Evolutionary conservation across 2,329 filamentous ascomycete genomes (phyloP).

Genomic region (Botrytis tulipae): DNA sequence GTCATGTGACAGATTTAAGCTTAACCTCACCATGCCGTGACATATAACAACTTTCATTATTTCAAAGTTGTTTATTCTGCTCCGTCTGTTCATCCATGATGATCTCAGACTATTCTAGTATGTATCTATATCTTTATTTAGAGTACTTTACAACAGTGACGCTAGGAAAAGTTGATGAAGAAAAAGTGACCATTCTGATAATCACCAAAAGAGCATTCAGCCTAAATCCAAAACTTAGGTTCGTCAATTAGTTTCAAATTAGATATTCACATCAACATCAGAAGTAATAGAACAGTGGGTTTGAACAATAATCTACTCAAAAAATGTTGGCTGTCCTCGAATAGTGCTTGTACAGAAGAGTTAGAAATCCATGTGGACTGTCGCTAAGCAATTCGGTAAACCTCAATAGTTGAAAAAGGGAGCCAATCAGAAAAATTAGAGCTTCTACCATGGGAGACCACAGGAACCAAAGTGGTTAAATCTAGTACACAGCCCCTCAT

Average conservation of each 20-base stretch:
- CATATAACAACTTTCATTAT: background rate
- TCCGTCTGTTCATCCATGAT: rapidly evolving
- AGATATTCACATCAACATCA: background rate
- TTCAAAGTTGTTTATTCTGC: background rate
- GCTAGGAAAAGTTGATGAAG: background rate
- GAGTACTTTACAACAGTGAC: rapidly evolving
- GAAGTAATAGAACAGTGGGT: too few relatives aligned
- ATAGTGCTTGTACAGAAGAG: background rate
- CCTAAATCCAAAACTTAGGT: background rate
- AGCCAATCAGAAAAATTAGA: background rate
- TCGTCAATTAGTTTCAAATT: background rate
- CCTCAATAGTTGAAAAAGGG: background rate
- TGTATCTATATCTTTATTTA: rapidly evolving
- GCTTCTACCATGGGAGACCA: background rate
- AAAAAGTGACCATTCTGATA: background rate
- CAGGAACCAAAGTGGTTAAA: background rate
- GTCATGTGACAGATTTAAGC: background rate
- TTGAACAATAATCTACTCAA: background rate
- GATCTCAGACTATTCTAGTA: rapidly evolving
- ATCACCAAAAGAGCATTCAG: background rate
- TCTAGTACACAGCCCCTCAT: background rate
- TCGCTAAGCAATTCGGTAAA: background rate
- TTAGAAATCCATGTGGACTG: background rate
- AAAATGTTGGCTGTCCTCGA: background rate
- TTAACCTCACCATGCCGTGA: background rate